Evolutionary conservation across 768 basidiomycete species (phyloP), one percentile per base, ranked within the genome.

Genomic region (Auriscalpium orientale): DNA sequence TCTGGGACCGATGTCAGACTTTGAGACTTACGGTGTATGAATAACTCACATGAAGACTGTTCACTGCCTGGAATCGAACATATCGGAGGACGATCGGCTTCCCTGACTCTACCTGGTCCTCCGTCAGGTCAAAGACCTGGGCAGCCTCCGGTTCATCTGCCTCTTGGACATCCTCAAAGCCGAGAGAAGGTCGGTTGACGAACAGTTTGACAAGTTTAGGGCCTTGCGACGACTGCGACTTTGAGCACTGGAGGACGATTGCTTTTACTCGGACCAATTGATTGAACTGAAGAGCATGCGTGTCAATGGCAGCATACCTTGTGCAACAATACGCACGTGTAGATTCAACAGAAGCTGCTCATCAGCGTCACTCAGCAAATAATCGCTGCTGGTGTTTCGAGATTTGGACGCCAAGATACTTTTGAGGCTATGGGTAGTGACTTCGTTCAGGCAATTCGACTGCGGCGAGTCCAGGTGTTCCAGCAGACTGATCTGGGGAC

Each of bases 391-490:
- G 1, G 71, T 74, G 67, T 86, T 86, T 53, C 64, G 68, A 13
- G 67, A 66, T 61, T 74, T 83, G 43, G 49, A 21, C 0, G 64
- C 59, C 15, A 87, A 58, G 55, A 89, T 77, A 21, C 76, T 72
- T 59, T 77, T 76, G 47, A 89, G 64, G 37, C 76, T 72, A 66
- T 87, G 81, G 0, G 61, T 64, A 2, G 62, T 53, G 36, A 75
- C 67, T 64, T 91, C 89, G 65, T 91, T 90, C 61, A 91, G 76
- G 62, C 87, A 89, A 57, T 80, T 81, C 50, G 83, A 66, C 66
- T 89, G 85, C 2, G 74, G 70, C 18, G 55, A 33, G 44, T 61
- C 60, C 43, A 61, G 51, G 53, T 47, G 45, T 28, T 61, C 58
- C 46, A 61, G 57, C 37, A 61, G 40, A 8, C 40, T 43, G 40